Percentiles rank a stretch among this genome's conserved stretches.
These are phyloP conservation scores for Pachyrhizus erosus DNA, from an alignment of 306 rosid genomes.

Conservation along the genomic window DNA sequence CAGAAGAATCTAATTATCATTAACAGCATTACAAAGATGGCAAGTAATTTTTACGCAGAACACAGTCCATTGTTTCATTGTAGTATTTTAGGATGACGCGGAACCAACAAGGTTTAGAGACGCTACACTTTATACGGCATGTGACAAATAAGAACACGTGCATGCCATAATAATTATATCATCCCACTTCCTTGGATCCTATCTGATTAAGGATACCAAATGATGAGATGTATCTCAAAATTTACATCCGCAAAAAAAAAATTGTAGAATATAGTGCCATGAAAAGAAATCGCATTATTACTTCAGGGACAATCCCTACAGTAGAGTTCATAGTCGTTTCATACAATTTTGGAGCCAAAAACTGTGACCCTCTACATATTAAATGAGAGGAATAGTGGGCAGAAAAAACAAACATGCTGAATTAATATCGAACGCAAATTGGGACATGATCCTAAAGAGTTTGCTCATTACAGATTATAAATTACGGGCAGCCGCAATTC, in stretches of 20 bases:
- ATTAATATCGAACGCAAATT: conserved; percentile 29
- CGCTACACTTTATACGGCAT: neutral
- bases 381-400: conserved; percentile 39
- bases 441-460: conserved; percentile 25
- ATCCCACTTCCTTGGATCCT: neutral
- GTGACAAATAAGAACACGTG: neutral
- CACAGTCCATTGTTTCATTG: neutral
- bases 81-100: neutral
- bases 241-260: neutral
- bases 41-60: neutral
- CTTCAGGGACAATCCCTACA: conserved; percentile 2
- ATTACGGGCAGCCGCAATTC: conserved; percentile 45
- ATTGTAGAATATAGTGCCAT: neutral
- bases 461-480: conserved; percentile 44
- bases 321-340: neutral
- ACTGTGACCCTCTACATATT: conserved; percentile 37
- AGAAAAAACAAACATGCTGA: conserved; percentile 28
- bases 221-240: neutral
- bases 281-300: conserved; percentile 8
- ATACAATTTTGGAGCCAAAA: conserved; percentile 12
- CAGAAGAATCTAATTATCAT: neutral
- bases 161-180: neutral
- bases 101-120: neutral
- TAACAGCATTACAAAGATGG: neutral
- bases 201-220: neutral